A percentile compares a stretch with the other conserved stretches of the same genome.
Conservation (phyloP, 2,329 filamentous ascomycete genomes). For the Alternaria brassicicola region DNA sequence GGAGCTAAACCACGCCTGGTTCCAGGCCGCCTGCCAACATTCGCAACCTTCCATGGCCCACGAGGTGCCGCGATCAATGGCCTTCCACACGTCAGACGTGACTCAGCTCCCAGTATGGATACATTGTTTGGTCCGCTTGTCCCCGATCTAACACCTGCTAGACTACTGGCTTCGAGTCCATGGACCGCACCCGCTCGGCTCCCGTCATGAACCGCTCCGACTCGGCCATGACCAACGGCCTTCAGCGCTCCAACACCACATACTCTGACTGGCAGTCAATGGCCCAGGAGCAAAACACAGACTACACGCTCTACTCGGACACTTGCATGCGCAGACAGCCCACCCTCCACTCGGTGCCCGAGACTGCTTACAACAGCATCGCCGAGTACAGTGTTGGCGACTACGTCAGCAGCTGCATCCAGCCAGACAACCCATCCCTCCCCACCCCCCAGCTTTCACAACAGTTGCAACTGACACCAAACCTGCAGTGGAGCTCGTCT, state of each 20-base stretch:
- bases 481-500: conserved; percentile 41
- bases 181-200: conserved; percentile 46
- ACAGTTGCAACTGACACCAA: conserved; percentile 41
- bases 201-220: conserved; percentile 42
- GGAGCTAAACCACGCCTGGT: conserved; percentile 46
- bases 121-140: conserved; percentile 34
- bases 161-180: conserved; percentile 30
- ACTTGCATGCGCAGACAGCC: conserved; percentile 27
- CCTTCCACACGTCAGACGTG: conserved; percentile 29
- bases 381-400: conserved; percentile 48
- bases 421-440: conserved; percentile 28
- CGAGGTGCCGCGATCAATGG: conserved; percentile 46
- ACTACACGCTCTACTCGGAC: conserved; percentile 43
- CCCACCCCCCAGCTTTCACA: conserved; percentile 29
- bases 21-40: conserved; percentile 30
- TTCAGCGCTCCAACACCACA: conserved; percentile 33
- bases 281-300: conserved; percentile 29
- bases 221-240: conserved; percentile 29
- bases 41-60: conserved; percentile 30
- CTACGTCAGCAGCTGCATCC: conserved; percentile 43
- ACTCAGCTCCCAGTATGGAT: conserved; percentile 42
- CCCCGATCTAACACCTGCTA: conserved; percentile 39
- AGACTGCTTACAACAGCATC: conserved; percentile 26
- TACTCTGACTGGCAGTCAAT: conserved; percentile 32
- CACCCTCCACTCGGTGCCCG: conserved; percentile 35